phyloP scores from a whole-genome alignment of 768 basidiomycete genomes.

The Melanogaster broomeanus region DNA sequence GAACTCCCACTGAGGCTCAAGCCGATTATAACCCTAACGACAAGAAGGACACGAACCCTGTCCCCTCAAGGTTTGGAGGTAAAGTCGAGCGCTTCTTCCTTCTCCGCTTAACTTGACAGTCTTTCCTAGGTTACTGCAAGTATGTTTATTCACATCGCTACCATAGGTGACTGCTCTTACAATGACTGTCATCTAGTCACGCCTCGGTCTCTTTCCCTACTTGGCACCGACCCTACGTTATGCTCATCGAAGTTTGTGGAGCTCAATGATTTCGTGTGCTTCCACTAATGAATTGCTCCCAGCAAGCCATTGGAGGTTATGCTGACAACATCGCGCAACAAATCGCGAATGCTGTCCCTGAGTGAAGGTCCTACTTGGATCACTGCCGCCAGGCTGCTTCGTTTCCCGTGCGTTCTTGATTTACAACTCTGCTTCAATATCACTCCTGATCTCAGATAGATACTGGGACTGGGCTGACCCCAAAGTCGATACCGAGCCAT shows the following conservation, averaged over 20 bases:
- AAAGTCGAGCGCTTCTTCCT: neutral
- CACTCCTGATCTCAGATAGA: slow-evolving; percentile 8
- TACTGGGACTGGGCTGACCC: slow-evolving; percentile 33
- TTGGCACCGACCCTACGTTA: slow-evolving; percentile 30
- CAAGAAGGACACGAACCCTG: slow-evolving; percentile 26
- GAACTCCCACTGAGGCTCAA: slow-evolving; percentile 9
- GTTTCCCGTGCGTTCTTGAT: slow-evolving; percentile 26
- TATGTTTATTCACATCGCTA: slow-evolving; percentile 4
- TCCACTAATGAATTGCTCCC: neutral
- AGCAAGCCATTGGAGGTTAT: slow-evolving; percentile 30
- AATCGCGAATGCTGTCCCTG: slow-evolving; percentile 20
- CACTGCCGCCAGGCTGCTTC: slow-evolving; percentile 19
- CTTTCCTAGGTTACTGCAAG: slow-evolving; percentile 29
- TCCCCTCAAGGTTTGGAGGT: slow-evolving; percentile 30
- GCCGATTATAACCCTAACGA: slow-evolving; percentile 18
- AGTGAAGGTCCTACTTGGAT: slow-evolving; percentile 21
- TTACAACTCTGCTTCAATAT: neutral
- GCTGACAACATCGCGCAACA: slow-evolving; percentile 24
- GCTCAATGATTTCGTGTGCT: neutral
- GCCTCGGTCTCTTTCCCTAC: slow-evolving; percentile 20
- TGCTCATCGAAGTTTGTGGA: slow-evolving; percentile 23
- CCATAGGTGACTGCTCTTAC: neutral
- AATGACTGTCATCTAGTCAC: slow-evolving; percentile 13
- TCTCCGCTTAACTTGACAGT: neutral
- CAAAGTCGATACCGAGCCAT: slow-evolving; percentile 13